phyloP scores from a whole-genome alignment of 768 basidiomycete genomes.

The Tulasnella sp. region DNA sequence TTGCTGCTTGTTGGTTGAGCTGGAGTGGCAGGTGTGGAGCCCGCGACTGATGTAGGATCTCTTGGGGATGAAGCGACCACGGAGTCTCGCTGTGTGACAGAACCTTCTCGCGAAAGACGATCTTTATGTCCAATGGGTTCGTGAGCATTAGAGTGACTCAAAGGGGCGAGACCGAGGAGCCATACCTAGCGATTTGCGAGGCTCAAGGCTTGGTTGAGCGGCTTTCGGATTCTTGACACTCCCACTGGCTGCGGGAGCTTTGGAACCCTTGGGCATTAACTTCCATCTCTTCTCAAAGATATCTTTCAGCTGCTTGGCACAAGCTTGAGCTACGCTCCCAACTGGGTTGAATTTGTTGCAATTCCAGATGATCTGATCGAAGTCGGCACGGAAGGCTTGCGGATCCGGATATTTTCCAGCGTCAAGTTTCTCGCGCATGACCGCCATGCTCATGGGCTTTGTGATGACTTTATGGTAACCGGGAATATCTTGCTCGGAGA shows the following conservation, averaged over 20 bases:
- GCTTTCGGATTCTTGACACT: slow-evolving; percentile 18
- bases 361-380: slow-evolving; percentile 31
- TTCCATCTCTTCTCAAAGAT: slow-evolving; percentile 32
- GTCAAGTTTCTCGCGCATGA: slow-evolving; percentile 27
- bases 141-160: neutral
- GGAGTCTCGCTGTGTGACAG: slow-evolving; percentile 9
- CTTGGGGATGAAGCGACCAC: slow-evolving; percentile 16
- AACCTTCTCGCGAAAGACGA: neutral
- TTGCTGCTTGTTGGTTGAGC: slow-evolving; percentile 18
- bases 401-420: slow-evolving; percentile 27
- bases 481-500: slow-evolving; percentile 28
- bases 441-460: slow-evolving; percentile 31
- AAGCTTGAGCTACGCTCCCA: slow-evolving; percentile 26
- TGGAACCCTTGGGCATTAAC: slow-evolving; percentile 20
- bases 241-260: slow-evolving; percentile 16
- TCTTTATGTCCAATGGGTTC: neutral
- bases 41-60: neutral
- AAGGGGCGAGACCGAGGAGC: neutral
- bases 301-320: slow-evolving; percentile 26
- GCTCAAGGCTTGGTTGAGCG: neutral
- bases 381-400: slow-evolving; percentile 27
- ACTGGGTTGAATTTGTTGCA: slow-evolving; percentile 34
- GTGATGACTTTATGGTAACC: slow-evolving; percentile 30
- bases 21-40: slow-evolving; percentile 15
- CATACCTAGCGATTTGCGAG: neutral